Conservation (phyloP, 2,329 filamentous ascomycete genomes). For the Macrophomina tecta region DNA sequence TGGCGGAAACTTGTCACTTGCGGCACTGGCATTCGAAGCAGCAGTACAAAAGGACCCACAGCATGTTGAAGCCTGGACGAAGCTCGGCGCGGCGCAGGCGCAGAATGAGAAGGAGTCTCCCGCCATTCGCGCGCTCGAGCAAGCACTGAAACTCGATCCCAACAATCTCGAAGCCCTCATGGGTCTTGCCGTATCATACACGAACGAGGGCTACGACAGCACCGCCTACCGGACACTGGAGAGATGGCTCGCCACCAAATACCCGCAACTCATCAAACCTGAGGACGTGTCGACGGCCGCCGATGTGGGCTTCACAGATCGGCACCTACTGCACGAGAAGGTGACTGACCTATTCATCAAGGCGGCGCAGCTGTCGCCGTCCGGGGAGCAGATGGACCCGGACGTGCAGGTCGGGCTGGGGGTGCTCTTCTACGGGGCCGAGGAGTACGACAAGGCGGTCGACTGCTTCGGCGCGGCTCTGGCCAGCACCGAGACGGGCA, state of each 20-base stretch:
- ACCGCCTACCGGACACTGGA: constrained; percentile 96
- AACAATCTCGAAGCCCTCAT: constrained; percentile 89
- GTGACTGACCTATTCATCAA: constrained; percentile 90
- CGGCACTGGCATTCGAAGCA: constrained; percentile 92
- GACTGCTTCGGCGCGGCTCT: constrained; percentile 97
- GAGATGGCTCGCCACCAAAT: constrained; percentile 95
- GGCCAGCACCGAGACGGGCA: constrained; percentile 81
- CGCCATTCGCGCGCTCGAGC: constrained; percentile 90
- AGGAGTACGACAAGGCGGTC: constrained; percentile 98
- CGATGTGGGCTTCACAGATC: constrained; percentile 95
- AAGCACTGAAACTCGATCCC: constrained; percentile 85
- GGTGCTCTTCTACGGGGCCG: constrained; percentile 95
- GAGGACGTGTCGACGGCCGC: constrained; percentile 73
- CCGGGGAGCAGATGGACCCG: constrained; percentile 95
- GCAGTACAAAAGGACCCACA: constrained; percentile 87
- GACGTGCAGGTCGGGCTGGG: constrained; percentile 97
- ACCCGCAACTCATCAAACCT: constrained; percentile 72
- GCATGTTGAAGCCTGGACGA: constrained; percentile 92
- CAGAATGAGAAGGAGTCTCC: constrained; percentile 99
- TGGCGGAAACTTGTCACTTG: constrained; percentile 91
- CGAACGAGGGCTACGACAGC: constrained; percentile 97
- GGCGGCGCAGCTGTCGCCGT: constrained; percentile 88
- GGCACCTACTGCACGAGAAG: constrained; percentile 84
- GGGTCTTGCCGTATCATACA: constrained; percentile 95
- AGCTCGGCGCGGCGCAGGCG: constrained; percentile 88